These are phyloP conservation scores for Colletotrichum chlorophyti DNA, from an alignment of 2,329 filamentous ascomycete genomes.

Conservation along the genomic window DNA sequence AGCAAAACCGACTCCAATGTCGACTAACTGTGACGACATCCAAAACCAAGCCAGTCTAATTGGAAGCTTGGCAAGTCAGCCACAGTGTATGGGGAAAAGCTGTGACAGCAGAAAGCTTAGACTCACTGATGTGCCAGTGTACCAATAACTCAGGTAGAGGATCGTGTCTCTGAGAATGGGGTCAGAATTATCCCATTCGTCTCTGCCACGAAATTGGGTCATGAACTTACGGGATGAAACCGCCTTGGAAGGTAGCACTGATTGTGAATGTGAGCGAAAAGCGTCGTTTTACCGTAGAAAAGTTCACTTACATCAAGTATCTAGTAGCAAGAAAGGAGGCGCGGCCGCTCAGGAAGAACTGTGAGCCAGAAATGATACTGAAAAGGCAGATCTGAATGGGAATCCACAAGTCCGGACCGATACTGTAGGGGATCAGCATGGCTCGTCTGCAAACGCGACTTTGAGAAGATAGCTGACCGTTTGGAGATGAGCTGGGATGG, in stretches of 20 bases:
- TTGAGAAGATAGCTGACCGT: slow-evolving; percentile 50
- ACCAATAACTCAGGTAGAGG: slow-evolving; percentile 66
- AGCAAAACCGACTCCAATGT: slow-evolving; percentile 61
- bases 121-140: slow-evolving; percentile 61
- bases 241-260: slow-evolving; percentile 44
- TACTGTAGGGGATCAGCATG: too few species aligned
- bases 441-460: too few species aligned
- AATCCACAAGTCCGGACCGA: slow-evolving; percentile 42
- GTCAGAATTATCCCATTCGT: slow-evolving; percentile 26
- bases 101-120: background rate
- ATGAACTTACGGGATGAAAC: slow-evolving; percentile 47
- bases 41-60: slow-evolving; percentile 72
- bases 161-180: slow-evolving; percentile 16
- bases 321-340: slow-evolving; percentile 47
- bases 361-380: slow-evolving; percentile 21
- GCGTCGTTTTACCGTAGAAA: rapidly evolving
- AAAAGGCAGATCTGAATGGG: slow-evolving; percentile 33
- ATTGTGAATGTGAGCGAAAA: background rate
- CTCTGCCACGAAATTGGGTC: slow-evolving; percentile 31
- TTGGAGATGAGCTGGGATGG: slow-evolving; percentile 68
- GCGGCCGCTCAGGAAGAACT: slow-evolving; percentile 42
- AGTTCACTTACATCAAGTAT: slow-evolving; percentile 43
- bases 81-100: background rate
- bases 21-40: slow-evolving; percentile 48
- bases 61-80: slow-evolving; percentile 55